Conservation (phyloP, 495 filamentous ascomycete species). For the Xylaria flabelliformis region DNA sequence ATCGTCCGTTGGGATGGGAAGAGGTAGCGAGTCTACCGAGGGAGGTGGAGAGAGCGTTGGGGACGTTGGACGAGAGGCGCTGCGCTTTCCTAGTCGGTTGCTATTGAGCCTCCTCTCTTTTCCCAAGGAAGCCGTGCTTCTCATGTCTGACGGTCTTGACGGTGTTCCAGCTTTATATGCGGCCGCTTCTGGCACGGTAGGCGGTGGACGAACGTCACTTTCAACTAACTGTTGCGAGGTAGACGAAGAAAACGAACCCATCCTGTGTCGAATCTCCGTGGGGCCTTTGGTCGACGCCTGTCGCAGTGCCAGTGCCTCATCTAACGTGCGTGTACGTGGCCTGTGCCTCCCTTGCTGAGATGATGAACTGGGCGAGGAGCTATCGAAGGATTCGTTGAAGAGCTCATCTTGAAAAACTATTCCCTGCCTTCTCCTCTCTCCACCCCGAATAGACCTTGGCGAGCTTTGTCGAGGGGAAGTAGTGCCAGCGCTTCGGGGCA, state of each 20-base stretch:
- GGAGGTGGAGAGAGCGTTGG: slow-evolving; percentile 54
- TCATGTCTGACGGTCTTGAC: slow-evolving; percentile 47
- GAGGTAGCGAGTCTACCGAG: slow-evolving; percentile 59
- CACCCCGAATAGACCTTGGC: slow-evolving; percentile 51
- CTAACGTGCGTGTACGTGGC: slow-evolving; percentile 60
- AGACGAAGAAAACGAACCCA: slow-evolving; percentile 56
- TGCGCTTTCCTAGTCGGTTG: slow-evolving; percentile 56
- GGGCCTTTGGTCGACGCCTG: slow-evolving; percentile 44
- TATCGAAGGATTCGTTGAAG: slow-evolving; percentile 50
- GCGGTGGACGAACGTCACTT: slow-evolving; percentile 44
- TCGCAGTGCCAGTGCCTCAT: slow-evolving; percentile 51
- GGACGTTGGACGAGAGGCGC: slow-evolving; percentile 55
- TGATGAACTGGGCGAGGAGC: slow-evolving; percentile 46
- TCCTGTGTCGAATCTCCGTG: slow-evolving; percentile 53
- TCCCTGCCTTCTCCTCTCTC: slow-evolving; percentile 52
- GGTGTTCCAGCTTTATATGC: slow-evolving; percentile 42
- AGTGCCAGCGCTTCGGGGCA: slow-evolving; percentile 41
- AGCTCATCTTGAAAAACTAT: slow-evolving; percentile 58
- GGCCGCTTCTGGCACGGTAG: slow-evolving; percentile 47
- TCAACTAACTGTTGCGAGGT: slow-evolving; percentile 48
- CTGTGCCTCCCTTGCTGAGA: slow-evolving; percentile 42
- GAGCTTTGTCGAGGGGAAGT: slow-evolving; percentile 49
- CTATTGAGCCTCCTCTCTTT: slow-evolving; percentile 53
- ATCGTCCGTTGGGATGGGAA: slow-evolving; percentile 65
- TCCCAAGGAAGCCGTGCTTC: slow-evolving; percentile 41